Base-by-base conservation (phyloP, 164 flowering plant genomes). In the Berberis thunbergii region DNA sequence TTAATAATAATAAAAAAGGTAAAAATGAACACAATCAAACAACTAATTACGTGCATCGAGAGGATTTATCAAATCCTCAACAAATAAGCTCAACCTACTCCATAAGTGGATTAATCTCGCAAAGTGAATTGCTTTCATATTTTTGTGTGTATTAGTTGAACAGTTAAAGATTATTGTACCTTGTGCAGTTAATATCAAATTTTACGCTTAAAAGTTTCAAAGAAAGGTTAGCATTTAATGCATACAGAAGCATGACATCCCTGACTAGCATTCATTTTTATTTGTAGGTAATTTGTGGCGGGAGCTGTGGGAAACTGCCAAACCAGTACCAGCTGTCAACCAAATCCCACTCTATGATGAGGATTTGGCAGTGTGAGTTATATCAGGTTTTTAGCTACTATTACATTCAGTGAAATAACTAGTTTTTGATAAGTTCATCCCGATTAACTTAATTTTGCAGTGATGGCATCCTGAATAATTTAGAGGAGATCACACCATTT, bases 281-380 rank as follows among this genome's bases (percentile, higher is more conserved):
- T 60, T 12, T 64, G 49, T 65, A 93, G 98, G 98, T 70, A 93
- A 93, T 77, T 76, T 93, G 71, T 93, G 96, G 98, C 86, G 76
- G 64, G 96, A 93, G 74, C 79, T 93, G 41, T 93, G 98, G 98
- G 96, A 83, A 74, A 85, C 96, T 38, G 70, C 98, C 49, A 93
- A 88, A 74, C 88, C 96, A 57, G 75, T 93, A 50, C 96, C 98
- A 52, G 91, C 98, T 73, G 82, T 83, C 62, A 85, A 78, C 67
- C 98, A 93, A 71, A 48, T 89, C 60, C 96, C 96, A 12, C 86
- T 93, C 38, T 89, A 77, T 69, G 98, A 93, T 65, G 98, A 88
- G 74, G 98, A 93, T 72, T 75, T 93, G 77, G 89, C 91, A 62
- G 98, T 89, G 98, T 93, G 79, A 84, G 98, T 73, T 63, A 63